These are phyloP conservation scores for Penicillium freii DNA, from an alignment of 2,329 filamentous ascomycete species.

Conservation along the genomic window DNA sequence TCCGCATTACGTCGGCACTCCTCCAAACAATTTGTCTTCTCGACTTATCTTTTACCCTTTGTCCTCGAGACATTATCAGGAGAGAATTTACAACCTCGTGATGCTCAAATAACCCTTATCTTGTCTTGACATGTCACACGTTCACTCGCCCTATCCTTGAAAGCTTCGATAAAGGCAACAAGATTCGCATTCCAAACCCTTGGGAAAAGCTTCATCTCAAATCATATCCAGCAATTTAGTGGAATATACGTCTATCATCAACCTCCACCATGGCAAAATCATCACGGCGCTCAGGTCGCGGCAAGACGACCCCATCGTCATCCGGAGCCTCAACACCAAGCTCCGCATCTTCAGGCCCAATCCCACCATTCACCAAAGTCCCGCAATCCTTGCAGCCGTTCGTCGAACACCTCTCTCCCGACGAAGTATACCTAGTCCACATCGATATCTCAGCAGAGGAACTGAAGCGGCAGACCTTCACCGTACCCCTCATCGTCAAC, in stretches of 20 bases:
- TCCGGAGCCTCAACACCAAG: conserved; percentile 36
- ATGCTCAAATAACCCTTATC: conserved; percentile 9
- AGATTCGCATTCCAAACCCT: background rate
- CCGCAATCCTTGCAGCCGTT: conserved; percentile 65
- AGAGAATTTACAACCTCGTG: conserved; percentile 1
- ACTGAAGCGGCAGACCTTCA: conserved; percentile 80
- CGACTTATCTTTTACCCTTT: background rate
- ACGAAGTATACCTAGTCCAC: conserved; percentile 80
- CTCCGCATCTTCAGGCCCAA: conserved; percentile 39
- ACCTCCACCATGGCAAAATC: conserved; percentile 37
- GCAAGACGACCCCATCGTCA: conserved; percentile 25
- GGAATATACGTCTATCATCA: background rate
- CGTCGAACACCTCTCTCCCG: conserved; percentile 62
- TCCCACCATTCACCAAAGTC: conserved; percentile 66
- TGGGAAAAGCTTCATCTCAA: background rate
- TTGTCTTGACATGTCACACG: conserved; percentile 19
- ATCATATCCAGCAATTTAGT: background rate
- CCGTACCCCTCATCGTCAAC: conserved; percentile 77
- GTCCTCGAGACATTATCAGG: conserved; percentile 9
- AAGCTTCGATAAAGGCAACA: conserved; percentile 5
- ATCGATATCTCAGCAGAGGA: conserved; percentile 67
- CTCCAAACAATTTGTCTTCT: background rate
- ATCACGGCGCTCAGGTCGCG: conserved; percentile 31
- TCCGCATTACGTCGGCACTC: background rate
- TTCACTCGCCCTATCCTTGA: conserved; percentile 10